Evolutionary conservation across 2,329 filamentous ascomycete genomes (phyloP).

Genomic region (Ceratocystis colombiana): DNA sequence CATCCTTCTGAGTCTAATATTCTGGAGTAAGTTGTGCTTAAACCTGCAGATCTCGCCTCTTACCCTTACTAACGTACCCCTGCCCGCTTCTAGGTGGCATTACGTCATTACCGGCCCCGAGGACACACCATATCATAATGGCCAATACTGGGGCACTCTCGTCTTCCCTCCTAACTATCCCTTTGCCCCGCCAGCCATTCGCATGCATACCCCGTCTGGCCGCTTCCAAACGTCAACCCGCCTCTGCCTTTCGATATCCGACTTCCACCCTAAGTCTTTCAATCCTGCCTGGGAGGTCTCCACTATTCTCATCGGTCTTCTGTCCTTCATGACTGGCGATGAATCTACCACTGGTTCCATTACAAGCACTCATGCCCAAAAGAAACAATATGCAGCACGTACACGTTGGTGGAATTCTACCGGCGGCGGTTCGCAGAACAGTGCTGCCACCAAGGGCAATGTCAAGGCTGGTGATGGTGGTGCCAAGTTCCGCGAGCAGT

Average conservation of each 20-base stretch:
- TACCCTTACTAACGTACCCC: slow-evolving; percentile 26
- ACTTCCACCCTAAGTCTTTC: slow-evolving; percentile 96
- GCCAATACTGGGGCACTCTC: slow-evolving; percentile 96
- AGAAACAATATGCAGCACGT: slow-evolving; percentile 63
- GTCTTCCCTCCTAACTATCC: slow-evolving; percentile 95
- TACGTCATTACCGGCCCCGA: slow-evolving; percentile 93
- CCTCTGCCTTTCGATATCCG: slow-evolving; percentile 88
- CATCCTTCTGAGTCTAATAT: slow-evolving; percentile 88
- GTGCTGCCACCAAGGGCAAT: slow-evolving; percentile 56
- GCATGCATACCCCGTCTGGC: slow-evolving; percentile 95
- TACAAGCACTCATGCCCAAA: slow-evolving; percentile 63
- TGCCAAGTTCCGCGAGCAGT: slow-evolving; percentile 78
- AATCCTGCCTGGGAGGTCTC: slow-evolving; percentile 98
- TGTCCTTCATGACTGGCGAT: slow-evolving; percentile 97
- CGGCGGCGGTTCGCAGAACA: slow-evolving; percentile 64
- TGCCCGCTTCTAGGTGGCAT: slow-evolving; percentile 56
- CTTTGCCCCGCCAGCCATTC: slow-evolving; percentile 91
- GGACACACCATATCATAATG: slow-evolving; percentile 83
- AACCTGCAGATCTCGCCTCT: background rate
- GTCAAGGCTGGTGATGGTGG: slow-evolving; percentile 89
- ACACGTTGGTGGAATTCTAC: slow-evolving; percentile 96
- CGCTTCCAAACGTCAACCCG: slow-evolving; percentile 89
- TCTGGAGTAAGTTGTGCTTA: slow-evolving; percentile 55
- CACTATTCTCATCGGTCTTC: slow-evolving; percentile 84
- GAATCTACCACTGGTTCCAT: slow-evolving; percentile 96